Percentiles rank a stretch among this genome's conserved stretches.
Conservation (phyloP, 306 rosid genomes). For the Trichosanthes cucumerina region DNA sequence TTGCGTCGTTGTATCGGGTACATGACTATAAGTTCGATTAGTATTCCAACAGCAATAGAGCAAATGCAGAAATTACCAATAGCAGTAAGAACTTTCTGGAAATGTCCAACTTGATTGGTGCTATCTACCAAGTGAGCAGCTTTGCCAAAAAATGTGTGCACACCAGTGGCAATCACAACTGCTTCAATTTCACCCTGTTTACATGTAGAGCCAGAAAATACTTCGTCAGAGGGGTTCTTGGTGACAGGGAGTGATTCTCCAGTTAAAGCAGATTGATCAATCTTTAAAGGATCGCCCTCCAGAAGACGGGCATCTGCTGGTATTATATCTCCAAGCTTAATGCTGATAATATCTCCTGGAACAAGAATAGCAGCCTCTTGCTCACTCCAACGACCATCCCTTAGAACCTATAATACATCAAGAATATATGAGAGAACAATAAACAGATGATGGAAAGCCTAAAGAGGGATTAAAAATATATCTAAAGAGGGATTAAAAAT, state of each 20-base stretch:
- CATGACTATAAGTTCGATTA: slow-evolving; percentile 76
- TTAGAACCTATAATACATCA: slow-evolving; percentile 50
- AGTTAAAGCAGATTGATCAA: slow-evolving; percentile 95
- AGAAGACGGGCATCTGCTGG: slow-evolving; percentile 99
- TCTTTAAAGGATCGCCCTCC: slow-evolving; percentile 93
- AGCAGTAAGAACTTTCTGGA: slow-evolving; percentile 94
- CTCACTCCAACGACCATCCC: slow-evolving; percentile 90
- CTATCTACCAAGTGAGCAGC: slow-evolving; percentile 97
- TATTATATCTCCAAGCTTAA: slow-evolving; percentile 84
- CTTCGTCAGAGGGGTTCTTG: slow-evolving; percentile 86
- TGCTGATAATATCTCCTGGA: slow-evolving; percentile 92
- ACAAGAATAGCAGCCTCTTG: slow-evolving; percentile 95
- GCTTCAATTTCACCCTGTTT: slow-evolving; percentile 99
- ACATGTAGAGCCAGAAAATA: slow-evolving; percentile 94
- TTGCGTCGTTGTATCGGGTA: slow-evolving; percentile 79
- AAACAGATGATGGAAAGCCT: neutral
- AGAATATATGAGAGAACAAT: slow-evolving; percentile 4
- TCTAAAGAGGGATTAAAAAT: neutral
- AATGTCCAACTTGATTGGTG: slow-evolving; percentile 98
- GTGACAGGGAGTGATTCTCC: slow-evolving; percentile 97
- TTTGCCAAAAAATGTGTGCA: slow-evolving; percentile 95
- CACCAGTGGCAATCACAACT: slow-evolving; percentile 96
- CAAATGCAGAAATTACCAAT: slow-evolving; percentile 97
- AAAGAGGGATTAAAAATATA: neutral
- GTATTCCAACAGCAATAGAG: slow-evolving; percentile 79